phyloP scores from a whole-genome alignment of 2,329 filamentous ascomycete genomes.

The Penicillium crustosum region DNA sequence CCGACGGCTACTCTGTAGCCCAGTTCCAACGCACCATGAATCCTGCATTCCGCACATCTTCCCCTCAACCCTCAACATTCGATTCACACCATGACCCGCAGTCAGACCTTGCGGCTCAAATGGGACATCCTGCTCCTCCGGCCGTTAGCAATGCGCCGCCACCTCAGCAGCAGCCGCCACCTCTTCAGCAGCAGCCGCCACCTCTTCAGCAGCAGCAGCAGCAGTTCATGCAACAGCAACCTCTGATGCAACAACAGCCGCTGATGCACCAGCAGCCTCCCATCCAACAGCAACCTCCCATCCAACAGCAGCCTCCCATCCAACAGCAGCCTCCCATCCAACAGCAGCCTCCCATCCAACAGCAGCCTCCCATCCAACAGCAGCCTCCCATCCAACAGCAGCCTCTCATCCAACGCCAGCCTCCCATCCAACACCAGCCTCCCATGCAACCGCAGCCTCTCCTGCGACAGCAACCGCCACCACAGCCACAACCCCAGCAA shows the following conservation, averaged over 20 bases:
- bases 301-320: no score
- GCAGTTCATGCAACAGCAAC: constrained; percentile 15
- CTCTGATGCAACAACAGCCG: constrained; percentile 36
- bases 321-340: not conserved
- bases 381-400: constrained; percentile 19
- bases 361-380: constrained; percentile 8
- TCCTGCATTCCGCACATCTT: constrained; percentile 91
- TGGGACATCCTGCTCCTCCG: constrained; percentile 59
- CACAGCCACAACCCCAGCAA: constrained; percentile 26
- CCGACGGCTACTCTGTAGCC: constrained; percentile 94
- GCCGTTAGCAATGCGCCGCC: constrained; percentile 51
- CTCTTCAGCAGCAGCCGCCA: constrained; percentile 21
- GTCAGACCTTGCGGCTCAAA: constrained; percentile 67
- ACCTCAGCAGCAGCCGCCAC: constrained; percentile 47
- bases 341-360: not conserved
- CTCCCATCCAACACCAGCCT: not conserved
- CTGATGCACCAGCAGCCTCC: constrained; percentile 40
- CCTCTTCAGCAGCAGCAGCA: constrained; percentile 20
- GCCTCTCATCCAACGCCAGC: not conserved
- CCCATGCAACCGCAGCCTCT: not conserved
- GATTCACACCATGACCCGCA: constrained; percentile 90
- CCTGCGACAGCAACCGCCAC: not conserved
- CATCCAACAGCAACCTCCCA: no score
- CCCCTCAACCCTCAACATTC: constrained; percentile 88
- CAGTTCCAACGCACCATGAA: constrained; percentile 96